Evolutionary conservation across 1,139 yeast genomes (phyloP).

Genomic region (Scheffersomyces quercinus): DNA sequence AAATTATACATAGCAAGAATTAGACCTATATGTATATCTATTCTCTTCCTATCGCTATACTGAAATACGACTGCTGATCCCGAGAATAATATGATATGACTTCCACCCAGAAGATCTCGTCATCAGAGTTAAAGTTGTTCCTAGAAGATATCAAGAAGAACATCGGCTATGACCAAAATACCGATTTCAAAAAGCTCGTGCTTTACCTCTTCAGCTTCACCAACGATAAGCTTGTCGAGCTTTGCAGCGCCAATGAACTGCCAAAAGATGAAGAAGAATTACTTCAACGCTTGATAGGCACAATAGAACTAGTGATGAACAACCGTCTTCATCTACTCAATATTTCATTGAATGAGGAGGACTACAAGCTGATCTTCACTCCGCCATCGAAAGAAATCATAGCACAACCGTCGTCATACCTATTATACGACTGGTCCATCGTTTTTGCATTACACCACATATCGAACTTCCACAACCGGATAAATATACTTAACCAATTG

Average conservation of each 20-base stretch:
- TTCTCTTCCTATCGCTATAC: neutral
- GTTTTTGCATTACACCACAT: slow-evolving; percentile 27
- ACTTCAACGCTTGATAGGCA: slow-evolving; percentile 21
- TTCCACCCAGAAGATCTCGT: slow-evolving; percentile 17
- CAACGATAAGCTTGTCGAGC: slow-evolving; percentile 20
- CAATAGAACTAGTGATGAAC: slow-evolving; percentile 32
- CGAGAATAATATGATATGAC: neutral
- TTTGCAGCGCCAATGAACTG: slow-evolving; percentile 10
- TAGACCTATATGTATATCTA: neutral
- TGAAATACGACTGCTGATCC: neutral
- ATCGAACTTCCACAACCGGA: slow-evolving; percentile 14
- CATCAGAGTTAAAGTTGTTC: slow-evolving; percentile 32
- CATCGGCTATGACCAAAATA: slow-evolving; percentile 30
- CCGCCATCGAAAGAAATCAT: slow-evolving; percentile 2
- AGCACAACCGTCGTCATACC: slow-evolving; percentile 3
- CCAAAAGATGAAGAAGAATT: slow-evolving; percentile 10
- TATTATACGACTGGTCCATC: slow-evolving; percentile 36
- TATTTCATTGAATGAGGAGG: slow-evolving; percentile 12
- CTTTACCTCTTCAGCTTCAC: slow-evolving; percentile 37
- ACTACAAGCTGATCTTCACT: slow-evolving; percentile 6
- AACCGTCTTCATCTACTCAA: slow-evolving; percentile 30
- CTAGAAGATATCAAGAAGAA: slow-evolving; percentile 38
- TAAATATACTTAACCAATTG: slow-evolving; percentile 19
- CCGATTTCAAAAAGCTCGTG: slow-evolving; percentile 39
- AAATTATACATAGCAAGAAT: neutral